Evolutionary conservation across 129 eudicot species (phyloP), one percentile per base, ranked within the genome.

Genomic region (Flaveria robusta): DNA sequence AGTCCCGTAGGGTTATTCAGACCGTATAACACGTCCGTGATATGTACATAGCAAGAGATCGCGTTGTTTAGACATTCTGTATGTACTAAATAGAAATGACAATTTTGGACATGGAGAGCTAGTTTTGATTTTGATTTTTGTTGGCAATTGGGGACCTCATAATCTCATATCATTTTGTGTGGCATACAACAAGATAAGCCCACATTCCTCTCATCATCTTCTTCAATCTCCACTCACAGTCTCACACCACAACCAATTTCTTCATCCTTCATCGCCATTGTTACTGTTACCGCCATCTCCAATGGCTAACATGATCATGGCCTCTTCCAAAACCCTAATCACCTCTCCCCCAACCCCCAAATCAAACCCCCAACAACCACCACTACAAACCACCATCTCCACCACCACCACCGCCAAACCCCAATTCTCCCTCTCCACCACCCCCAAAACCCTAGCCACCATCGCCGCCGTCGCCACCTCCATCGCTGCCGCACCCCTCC

Each of bases 251-350:
- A 54, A 56, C 47, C 72, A 62, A 11, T 67, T 71, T 73, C 4
- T 23, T 67, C 22, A 15, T 41, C 74, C 41, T 66, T 10, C 80
- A 37, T 60, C 58, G 46, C 76, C 52, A 65, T 65, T 58, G 41
- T 72, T 41, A 66, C 18, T 9, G 1, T 45, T 8, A 5, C 0
- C 27, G 15, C 34, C 68, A 51, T 7, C 34, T 9, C 7, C 83
- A 79, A 70, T 93, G 96, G 92, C 92, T 65, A 90, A 83, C 92
- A 74, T 88, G 88, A 81, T 90, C 82, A 88, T 90, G 92, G 82
- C 90, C 65, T 88, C 98, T 4, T 81, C 95, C 82, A 91, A 84
- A 85, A 78, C 94, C 85, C 85, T 85, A 71, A 86, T 88, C 81
- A 85, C 94, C 9, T 77, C 92, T 42, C 78, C 88, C 26, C 76